A percentile compares a stretch with the other conserved stretches of the same genome.
Conservation (phyloP, 2,329 filamentous ascomycete genomes). For the Coniochaeta sp. region DNA sequence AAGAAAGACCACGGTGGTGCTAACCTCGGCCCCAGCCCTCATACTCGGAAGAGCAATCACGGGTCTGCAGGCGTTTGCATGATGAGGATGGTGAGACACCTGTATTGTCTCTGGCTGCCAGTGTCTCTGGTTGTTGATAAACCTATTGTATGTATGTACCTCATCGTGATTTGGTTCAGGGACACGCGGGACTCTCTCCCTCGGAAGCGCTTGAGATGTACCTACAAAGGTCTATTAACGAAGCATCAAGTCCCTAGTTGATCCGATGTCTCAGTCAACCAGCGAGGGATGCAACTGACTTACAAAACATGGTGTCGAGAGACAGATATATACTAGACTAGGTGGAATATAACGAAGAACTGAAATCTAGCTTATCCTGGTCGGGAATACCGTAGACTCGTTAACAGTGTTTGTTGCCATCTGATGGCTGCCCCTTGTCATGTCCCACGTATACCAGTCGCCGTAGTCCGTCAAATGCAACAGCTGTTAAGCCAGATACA, state of each 20-base stretch:
- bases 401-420: too few relatives aligned
- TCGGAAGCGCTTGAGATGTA: not conserved
- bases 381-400: too few relatives aligned
- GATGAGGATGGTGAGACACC: conserved; percentile 38
- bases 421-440: too few relatives aligned
- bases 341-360: too few relatives aligned
- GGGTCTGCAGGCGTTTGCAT: conserved; percentile 66
- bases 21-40: conserved; percentile 38
- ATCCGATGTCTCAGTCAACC: not conserved
- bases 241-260: not conserved
- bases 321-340: not conserved
- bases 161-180: not conserved
- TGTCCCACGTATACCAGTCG: too few relatives aligned
- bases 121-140: not conserved
- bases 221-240: not conserved
- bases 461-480: too few relatives aligned
- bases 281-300: not conserved
- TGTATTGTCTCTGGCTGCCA: not conserved
- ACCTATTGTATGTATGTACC: not conserved
- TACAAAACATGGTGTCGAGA: not conserved
- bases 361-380: too few relatives aligned
- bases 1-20: not conserved
- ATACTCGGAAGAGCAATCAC: conserved; percentile 61
- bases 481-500: too few relatives aligned
- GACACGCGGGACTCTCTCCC: not conserved